Base-by-base conservation (phyloP, 2,329 filamentous ascomycete species). In the Pezizomycotina sp. region DNA sequence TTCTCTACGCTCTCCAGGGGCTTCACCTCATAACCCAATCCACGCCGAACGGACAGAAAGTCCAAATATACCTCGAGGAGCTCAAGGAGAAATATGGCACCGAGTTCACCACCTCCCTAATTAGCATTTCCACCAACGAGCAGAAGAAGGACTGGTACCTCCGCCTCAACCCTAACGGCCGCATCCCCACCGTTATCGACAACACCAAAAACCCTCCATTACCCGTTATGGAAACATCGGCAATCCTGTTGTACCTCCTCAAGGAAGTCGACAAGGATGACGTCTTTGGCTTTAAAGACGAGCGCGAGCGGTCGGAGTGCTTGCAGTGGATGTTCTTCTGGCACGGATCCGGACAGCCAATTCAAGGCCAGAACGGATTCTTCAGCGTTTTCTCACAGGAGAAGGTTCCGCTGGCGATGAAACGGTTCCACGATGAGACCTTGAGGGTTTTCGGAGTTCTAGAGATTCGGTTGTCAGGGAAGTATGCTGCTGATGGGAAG, bases 91-190 rank as follows among this genome's bases (percentile, higher is more conserved):
- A 52, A 18, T 69, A 69, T 48, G 62, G 61, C 27, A 62, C 57
- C 2, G 48, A 63, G 38, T 68, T 59, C 58, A 62, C 57, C 1
- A 62, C 57, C 3, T 62, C 57, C 2, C 31, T 64, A n/a, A 63
- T 65, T 47, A 55, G 66, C 50, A 64, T 66, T 47, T 54, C 50
- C 31, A 66, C 62, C 41, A 67, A 67, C 46, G 64, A 62, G 44
- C 64, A 69, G 48, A 69, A 69, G 56, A 63, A 66, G 38, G 64
- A 68, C 30, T 68, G 62, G 62, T 66, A 64, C 47, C 54, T 66
- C 4, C 52, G 56, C 8, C 52, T 66, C 7, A 58, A 66, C 36
- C 60, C 60, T 25, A 63, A 63, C 43, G 62, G 60, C 15, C 58
- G 62, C 30, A 68, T 67, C 42, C 64, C 64, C 1, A 53, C 63